Conservation (phyloP, 441 rosid species). For the Manihot esculenta region DNA sequence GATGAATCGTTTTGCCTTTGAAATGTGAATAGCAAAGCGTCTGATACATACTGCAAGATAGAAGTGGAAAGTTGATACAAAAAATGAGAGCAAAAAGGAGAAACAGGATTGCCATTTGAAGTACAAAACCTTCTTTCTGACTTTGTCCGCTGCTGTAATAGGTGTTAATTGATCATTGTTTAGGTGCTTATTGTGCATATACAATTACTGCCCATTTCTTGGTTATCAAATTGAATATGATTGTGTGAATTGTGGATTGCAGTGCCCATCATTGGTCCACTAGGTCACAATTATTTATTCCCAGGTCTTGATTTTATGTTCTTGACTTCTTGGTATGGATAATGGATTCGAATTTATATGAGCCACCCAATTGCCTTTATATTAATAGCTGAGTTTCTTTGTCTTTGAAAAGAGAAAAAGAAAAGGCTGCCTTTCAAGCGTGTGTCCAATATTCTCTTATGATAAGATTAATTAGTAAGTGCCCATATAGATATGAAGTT, state of each 20-base stretch:
- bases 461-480: too few relatives aligned
- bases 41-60: constrained; percentile 11
- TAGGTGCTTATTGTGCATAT: background rate
- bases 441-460: too few relatives aligned
- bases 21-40: constrained; percentile 1
- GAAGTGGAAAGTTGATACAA: background rate
- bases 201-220: background rate
- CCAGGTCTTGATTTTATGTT: background rate
- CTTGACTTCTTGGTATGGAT: background rate
- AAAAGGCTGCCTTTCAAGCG: too few relatives aligned
- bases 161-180: background rate
- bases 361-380: too few relatives aligned
- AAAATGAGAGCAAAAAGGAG: background rate
- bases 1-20: constrained; percentile 11
- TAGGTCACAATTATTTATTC: background rate
- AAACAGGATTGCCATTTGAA: background rate
- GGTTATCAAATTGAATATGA: background rate
- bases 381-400: too few relatives aligned
- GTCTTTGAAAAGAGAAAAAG: too few relatives aligned
- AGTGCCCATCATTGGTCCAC: background rate
- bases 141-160: background rate
- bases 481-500: too few relatives aligned
- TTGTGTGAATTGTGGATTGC: background rate
- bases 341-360: too few relatives aligned
- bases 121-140: background rate